A percentile compares a stretch with the other conserved stretches of the same genome.
Conservation (phyloP, 148 eudicot species). For the Chenopodium berlandieri region DNA sequence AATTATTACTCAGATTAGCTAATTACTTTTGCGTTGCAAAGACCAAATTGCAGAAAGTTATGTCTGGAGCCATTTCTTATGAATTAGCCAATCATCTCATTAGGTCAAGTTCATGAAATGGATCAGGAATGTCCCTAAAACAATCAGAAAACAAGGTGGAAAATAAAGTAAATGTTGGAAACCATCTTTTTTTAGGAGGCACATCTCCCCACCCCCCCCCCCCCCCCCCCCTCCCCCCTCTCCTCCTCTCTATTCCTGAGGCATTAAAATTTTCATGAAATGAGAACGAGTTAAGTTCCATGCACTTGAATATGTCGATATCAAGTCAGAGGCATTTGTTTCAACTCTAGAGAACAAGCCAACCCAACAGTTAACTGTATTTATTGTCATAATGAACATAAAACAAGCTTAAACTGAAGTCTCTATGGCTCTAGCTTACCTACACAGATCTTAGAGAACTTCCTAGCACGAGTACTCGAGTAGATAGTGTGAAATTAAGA, state of each 20-base stretch:
- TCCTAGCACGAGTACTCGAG: neutral
- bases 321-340: neutral
- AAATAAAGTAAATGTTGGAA: neutral
- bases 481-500: neutral
- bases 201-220: neutral
- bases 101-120: neutral
- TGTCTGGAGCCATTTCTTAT: neutral
- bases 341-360: neutral
- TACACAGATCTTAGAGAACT: neutral
- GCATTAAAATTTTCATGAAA: neutral
- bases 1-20: neutral
- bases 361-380: neutral
- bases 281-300: neutral
- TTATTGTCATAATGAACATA: too few relatives aligned
- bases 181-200: neutral
- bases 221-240: neutral
- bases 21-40: neutral
- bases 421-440: neutral
- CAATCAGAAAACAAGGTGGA: neutral
- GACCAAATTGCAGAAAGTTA: neutral
- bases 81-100: neutral
- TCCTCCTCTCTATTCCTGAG: neutral
- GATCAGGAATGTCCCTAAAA: neutral
- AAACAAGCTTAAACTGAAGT: too few relatives aligned
- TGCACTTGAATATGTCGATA: neutral